These are phyloP conservation scores for Linanthus parryae DNA, from an alignment of 148 eudicot genomes.

Conservation along the genomic window DNA sequence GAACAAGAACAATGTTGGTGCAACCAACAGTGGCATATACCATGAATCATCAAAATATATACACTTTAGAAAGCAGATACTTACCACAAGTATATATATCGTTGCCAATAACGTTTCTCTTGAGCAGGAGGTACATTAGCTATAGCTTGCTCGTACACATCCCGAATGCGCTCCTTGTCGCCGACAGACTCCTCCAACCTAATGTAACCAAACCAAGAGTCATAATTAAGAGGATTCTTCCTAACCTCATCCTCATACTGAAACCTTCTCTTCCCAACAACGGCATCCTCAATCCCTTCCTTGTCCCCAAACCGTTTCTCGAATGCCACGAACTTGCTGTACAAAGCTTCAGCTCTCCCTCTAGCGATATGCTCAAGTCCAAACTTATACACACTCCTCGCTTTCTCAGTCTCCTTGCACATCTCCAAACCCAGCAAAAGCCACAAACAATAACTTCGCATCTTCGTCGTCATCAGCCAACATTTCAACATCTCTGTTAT, in stretches of 20 bases:
- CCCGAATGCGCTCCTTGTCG: constrained; percentile 54
- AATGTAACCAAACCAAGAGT: constrained; percentile 87
- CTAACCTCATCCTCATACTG: constrained; percentile 34
- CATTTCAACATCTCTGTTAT: constrained; percentile 17
- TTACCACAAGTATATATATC: constrained; percentile 90
- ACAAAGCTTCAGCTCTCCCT: constrained; percentile 88
- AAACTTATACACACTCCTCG: constrained; percentile 82
- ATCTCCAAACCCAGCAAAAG: constrained; percentile 88
- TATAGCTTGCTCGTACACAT: constrained; percentile 83
- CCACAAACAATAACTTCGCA: constrained; percentile 75
- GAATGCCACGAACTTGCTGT: constrained; percentile 86
- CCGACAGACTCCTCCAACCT: constrained; percentile 80
- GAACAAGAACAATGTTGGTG: no score
- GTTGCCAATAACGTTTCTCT: constrained; percentile 98
- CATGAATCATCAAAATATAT: no score
- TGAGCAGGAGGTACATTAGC: constrained; percentile 86
- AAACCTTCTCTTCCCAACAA: constrained; percentile 92
- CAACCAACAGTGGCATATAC: no score
- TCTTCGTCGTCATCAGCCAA: constrained; percentile 90
- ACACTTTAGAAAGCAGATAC: no score
- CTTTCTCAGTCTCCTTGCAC: constrained; percentile 85
- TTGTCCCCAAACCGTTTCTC: constrained; percentile 91
- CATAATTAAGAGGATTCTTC: constrained; percentile 77
- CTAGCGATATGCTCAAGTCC: constrained; percentile 90
- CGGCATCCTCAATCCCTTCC: constrained; percentile 94